These are phyloP conservation scores for Diatrype stigma DNA, from an alignment of 2,329 filamentous ascomycete genomes.

Conservation along the genomic window DNA sequence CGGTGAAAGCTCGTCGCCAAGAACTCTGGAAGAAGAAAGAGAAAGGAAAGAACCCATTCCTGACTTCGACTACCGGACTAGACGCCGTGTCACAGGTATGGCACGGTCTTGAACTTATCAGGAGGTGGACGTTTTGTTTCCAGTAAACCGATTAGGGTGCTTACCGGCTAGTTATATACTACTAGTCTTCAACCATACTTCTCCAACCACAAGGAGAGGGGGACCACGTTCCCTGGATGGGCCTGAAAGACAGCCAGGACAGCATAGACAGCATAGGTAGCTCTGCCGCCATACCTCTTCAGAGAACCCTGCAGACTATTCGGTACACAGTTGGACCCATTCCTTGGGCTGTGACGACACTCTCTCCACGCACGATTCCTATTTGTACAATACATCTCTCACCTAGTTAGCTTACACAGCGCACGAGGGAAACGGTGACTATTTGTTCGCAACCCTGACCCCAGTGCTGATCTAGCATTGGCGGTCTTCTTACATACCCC, in stretches of 20 bases:
- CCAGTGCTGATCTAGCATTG: slow-evolving; percentile 29
- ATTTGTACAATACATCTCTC: slow-evolving; percentile 16
- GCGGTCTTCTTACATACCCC: slow-evolving; percentile 25
- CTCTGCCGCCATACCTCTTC: background rate
- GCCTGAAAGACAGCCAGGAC: background rate
- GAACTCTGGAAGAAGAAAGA: slow-evolving; percentile 15
- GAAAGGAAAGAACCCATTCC: too few relatives aligned
- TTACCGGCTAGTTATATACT: slow-evolving; percentile 12
- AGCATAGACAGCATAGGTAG: too few relatives aligned
- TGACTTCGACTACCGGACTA: slow-evolving; percentile 10
- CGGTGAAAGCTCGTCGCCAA: slow-evolving; percentile 21
- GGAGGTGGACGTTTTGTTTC: slow-evolving; percentile 6
- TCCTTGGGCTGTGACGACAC: background rate
- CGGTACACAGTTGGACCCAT: background rate
- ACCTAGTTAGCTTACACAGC: slow-evolving; percentile 13
- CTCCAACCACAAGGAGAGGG: background rate
- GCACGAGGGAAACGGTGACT: slow-evolving; percentile 24
- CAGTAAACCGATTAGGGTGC: slow-evolving; percentile 11
- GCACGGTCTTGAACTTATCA: slow-evolving; percentile 4
- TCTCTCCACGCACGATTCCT: background rate
- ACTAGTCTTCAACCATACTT: slow-evolving; percentile 1
- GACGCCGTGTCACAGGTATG: slow-evolving; percentile 13
- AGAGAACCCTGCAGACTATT: background rate
- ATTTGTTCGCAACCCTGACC: slow-evolving; percentile 29
- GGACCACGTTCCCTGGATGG: background rate